A percentile compares a stretch with the other conserved stretches of the same genome.
These are phyloP conservation scores for Scedosporium aurantiacum DNA, from an alignment of 2,329 filamentous ascomycete species.

Conservation along the genomic window DNA sequence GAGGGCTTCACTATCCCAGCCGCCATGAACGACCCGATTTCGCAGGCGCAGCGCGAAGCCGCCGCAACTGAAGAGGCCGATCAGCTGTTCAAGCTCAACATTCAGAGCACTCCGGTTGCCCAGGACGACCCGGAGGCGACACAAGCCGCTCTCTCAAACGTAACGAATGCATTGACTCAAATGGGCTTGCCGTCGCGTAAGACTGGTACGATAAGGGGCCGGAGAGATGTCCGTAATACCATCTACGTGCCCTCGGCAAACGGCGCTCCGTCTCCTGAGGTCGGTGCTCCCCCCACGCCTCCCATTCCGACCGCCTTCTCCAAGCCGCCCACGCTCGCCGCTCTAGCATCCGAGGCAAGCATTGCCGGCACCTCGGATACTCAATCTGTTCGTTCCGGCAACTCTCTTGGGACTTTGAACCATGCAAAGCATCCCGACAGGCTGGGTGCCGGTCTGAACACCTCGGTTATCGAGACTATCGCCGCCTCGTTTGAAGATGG, in stretches of 20 bases:
- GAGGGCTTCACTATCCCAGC: constrained; percentile 70
- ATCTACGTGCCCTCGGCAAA: constrained; percentile 57
- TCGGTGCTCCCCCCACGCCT: constrained; percentile 12
- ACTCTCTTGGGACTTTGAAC: constrained; percentile 59
- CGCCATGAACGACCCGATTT: constrained; percentile 52
- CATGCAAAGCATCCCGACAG: constrained; percentile 75
- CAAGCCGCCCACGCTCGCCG: constrained; percentile 37
- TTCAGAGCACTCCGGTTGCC: constrained; percentile 64
- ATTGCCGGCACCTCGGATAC: constrained; percentile 60
- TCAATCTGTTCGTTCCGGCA: constrained; percentile 81
- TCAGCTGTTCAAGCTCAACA: constrained; percentile 69
- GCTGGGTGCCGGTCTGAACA: constrained; percentile 67
- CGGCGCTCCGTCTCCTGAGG: constrained; percentile 6
- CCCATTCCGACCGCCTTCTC: constrained; percentile 14
- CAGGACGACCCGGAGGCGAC: constrained; percentile 68
- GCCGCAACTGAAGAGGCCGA: constrained; percentile 42
- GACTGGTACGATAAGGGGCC: constrained; percentile 69
- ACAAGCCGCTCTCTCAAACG: constrained; percentile 61
- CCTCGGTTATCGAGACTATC: constrained; percentile 87
- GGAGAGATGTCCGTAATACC: constrained; percentile 85
- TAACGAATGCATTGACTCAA: constrained; percentile 60
- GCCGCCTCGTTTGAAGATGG: constrained; percentile 73
- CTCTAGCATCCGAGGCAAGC: constrained; percentile 53
- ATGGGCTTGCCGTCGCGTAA: constrained; percentile 55
- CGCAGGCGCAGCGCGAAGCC: constrained; percentile 58